Evolutionary conservation across 148 eudicot species (phyloP).

Genomic region (Rhododendron ovatum): DNA sequence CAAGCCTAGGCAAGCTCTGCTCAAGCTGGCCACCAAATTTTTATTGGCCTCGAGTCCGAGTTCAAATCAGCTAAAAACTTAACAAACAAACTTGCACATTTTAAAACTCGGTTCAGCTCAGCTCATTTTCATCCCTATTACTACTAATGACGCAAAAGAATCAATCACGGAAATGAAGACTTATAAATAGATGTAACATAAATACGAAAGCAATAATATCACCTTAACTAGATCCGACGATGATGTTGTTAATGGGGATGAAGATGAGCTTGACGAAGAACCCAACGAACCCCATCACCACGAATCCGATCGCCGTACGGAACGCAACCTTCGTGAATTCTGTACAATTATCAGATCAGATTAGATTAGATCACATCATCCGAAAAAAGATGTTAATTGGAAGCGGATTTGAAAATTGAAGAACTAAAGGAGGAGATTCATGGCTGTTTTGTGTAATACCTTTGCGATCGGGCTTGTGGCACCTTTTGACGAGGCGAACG

Average conservation of each 20-base stretch:
- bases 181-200: background rate
- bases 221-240: slow-evolving; percentile 45
- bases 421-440: background rate
- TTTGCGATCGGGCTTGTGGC: slow-evolving; percentile 64
- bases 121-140: no score
- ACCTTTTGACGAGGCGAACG: slow-evolving; percentile 52
- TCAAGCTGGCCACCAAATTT: no score
- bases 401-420: background rate
- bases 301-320: slow-evolving; percentile 38
- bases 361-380: background rate
- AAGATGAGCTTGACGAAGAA: slow-evolving; percentile 48
- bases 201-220: background rate
- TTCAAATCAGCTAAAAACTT: background rate
- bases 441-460: slow-evolving; percentile 9
- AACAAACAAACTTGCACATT: background rate
- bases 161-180: background rate
- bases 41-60: no score
- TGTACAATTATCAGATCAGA: slow-evolving; percentile 11
- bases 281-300: slow-evolving; percentile 45
- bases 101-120: background rate
- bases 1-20: no score
- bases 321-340: slow-evolving; percentile 45
- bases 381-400: background rate
- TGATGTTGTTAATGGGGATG: slow-evolving; percentile 45
- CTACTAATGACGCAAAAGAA: background rate